Evolutionary conservation across 805 yeast genomes (phyloP), one percentile per base, ranked within the genome.

Genomic region (Starmerella bacillaris): DNA sequence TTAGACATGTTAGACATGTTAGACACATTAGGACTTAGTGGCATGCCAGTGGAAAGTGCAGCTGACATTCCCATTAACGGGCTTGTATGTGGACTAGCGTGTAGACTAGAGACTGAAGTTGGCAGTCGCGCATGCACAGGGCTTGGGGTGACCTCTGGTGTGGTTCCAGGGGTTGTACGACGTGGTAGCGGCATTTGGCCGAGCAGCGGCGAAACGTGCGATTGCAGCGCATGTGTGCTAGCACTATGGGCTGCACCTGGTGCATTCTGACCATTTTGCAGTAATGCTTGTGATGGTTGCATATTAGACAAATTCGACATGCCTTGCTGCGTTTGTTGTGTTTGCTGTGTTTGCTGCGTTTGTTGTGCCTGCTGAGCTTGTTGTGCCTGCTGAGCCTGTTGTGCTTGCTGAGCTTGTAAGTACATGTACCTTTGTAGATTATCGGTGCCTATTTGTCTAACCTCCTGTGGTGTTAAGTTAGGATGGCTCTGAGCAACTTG

Each of bases 351-450:
- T 24, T n/a, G 7, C 29, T 22, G 37, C 21, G 24, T 20, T 19
- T 27, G 18, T 21, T 41, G 38, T 16, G 34, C 26, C 27, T 18
- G 21, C 32, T 29, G 18, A 14, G 37, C 32, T 11, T 30, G 39
- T 21, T n/a, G n/a, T n/a, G n/a, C n/a, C n/a, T n/a, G 7, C 29
- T 22, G 37, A 19, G 24, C 22, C 21, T 27, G 18, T 21, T 41
- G 38, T 16, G 34, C 26, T 28, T 18, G 21, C 32, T 29, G 18
- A 14, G 37, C 32, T 11, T 30, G 39, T 21, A 22, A 33, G 21
- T 47, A 49, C 29, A 47, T 35, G 22, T 38, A 47, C 14, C 47
- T 37, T 34, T 44, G 41, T 16, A 48, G 37, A 5, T 46, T 43
- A 34, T 40, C 44, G 5, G 36, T 18, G 3, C 51, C 51, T 9